Conservation (phyloP, 371 early-diverging fungal species). For the Amoeboaphelidium occidentale region DNA sequence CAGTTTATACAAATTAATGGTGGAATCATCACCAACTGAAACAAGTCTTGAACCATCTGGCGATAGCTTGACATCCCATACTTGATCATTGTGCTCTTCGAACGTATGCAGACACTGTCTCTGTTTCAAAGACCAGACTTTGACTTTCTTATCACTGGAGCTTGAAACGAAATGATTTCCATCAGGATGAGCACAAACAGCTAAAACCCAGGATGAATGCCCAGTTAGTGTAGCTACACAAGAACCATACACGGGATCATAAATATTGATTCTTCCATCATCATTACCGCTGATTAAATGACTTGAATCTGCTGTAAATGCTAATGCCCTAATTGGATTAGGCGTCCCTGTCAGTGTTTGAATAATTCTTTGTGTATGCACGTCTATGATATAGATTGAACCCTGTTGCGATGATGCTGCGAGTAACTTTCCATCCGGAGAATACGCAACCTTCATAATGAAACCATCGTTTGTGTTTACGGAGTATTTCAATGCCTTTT, state of each 20-base stretch:
- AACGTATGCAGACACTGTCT: conserved; percentile 50
- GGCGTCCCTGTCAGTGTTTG: too few species aligned
- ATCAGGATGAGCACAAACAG: conserved; percentile 37
- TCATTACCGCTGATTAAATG: conserved; percentile 47
- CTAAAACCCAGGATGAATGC: conserved; percentile 47
- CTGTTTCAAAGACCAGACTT: conserved; percentile 49
- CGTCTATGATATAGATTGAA: too few species aligned
- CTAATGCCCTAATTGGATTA: conserved; percentile 36
- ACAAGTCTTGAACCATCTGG: background rate
- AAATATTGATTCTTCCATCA: conserved; percentile 51
- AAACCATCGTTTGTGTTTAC: too few species aligned
- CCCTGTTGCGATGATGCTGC: too few species aligned
- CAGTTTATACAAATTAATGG: too few species aligned
- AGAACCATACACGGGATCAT: conserved; percentile 48
- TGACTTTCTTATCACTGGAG: conserved; percentile 44
- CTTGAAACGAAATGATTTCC: conserved; percentile 30
- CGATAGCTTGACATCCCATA: conserved; percentile 4
- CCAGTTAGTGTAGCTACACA: conserved; percentile 41
- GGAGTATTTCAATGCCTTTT: too few species aligned
- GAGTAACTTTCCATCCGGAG: too few species aligned
- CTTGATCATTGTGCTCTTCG: conserved; percentile 46
- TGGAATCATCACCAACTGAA: too few species aligned
- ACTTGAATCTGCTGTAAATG: conserved; percentile 43
- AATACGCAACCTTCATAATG: too few species aligned
- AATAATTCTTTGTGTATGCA: too few species aligned